phyloP scores from a whole-genome alignment of 1,139 yeast genomes.

The Magnusiomyces tetraspermus region DNA sequence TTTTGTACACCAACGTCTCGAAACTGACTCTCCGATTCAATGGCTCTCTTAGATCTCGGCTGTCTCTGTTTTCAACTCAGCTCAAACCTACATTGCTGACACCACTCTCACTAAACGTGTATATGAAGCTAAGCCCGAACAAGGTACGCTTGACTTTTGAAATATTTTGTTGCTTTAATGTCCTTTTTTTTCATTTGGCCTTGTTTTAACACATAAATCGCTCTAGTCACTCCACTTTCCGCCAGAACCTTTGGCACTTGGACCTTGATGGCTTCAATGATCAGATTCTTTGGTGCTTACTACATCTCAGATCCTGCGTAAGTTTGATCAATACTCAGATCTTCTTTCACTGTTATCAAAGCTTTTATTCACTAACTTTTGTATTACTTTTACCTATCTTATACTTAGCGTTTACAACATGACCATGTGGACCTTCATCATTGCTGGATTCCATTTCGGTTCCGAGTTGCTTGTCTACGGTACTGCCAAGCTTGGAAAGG shows the following conservation, averaged over 20 bases:
- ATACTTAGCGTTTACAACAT: conserved; percentile 49
- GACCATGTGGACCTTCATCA: conserved; percentile 69
- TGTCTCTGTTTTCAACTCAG: conserved; percentile 82
- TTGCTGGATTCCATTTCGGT: conserved; percentile 78
- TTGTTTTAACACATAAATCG: not conserved
- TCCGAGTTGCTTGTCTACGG: conserved; percentile 73
- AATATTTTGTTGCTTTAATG: not conserved
- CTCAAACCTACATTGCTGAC: conserved; percentile 76
- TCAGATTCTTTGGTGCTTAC: conserved; percentile 83
- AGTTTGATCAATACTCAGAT: conserved; percentile 9
- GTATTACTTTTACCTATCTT: not conserved
- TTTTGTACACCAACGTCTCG: not conserved
- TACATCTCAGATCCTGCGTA: conserved; percentile 51
- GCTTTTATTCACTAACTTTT: not conserved
- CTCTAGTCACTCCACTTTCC: conserved; percentile 56
- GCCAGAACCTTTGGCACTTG: conserved; percentile 98
- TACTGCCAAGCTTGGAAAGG: conserved; percentile 78
- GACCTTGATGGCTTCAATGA: conserved; percentile 80
- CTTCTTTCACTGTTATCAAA: not conserved
- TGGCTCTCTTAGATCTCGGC: conserved; percentile 48
- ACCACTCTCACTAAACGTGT: conserved; percentile 67
- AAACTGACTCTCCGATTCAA: not conserved
- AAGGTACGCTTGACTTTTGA: conserved; percentile 34
- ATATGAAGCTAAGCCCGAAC: conserved; percentile 55
- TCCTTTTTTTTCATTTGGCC: not conserved